Evolutionary conservation across 2,329 filamentous ascomycete species (phyloP).

Genomic region (Tolypocladium paradoxum): DNA sequence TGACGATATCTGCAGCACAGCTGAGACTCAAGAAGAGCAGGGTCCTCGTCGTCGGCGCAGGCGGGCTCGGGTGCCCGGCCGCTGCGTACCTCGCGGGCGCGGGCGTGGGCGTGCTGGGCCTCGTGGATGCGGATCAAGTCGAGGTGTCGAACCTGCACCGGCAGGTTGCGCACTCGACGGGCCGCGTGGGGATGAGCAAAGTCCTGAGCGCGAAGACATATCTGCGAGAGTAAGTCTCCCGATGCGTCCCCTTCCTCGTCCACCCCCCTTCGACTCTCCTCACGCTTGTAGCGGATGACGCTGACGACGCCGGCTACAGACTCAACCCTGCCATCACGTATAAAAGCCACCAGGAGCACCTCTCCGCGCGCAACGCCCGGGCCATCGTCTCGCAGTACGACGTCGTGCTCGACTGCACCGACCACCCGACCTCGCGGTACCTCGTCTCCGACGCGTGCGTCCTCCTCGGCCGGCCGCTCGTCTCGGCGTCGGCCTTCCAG

Average conservation of each 20-base stretch:
- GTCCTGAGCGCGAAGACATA: conserved; percentile 63
- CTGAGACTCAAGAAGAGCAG: conserved; percentile 56
- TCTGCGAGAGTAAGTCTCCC: conserved; percentile 37
- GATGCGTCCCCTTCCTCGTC: too few relatives aligned
- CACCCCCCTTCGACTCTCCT: too few relatives aligned
- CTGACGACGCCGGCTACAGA: conserved; percentile 24
- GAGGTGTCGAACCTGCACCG: conserved; percentile 88
- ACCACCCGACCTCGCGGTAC: conserved; percentile 85
- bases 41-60: conserved; percentile 76
- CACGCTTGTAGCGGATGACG: too few relatives aligned
- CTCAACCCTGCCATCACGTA: conserved; percentile 66
- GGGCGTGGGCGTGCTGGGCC: conserved; percentile 70
- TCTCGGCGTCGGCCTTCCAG: conserved; percentile 82
- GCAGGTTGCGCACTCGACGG: conserved; percentile 70
- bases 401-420: conserved; percentile 86
- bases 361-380: conserved; percentile 58
- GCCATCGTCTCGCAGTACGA: conserved; percentile 62
- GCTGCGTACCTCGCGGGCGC: conserved; percentile 87
- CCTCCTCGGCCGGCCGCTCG: conserved; percentile 63
- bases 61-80: conserved; percentile 84
- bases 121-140: conserved; percentile 81
- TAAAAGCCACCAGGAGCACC: conserved; percentile 48
- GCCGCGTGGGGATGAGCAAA: conserved; percentile 63
- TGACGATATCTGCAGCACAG: conserved; percentile 47
- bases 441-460: conserved; percentile 87